phyloP scores from a whole-genome alignment of 805 yeast species.

The Candida koratica region DNA sequence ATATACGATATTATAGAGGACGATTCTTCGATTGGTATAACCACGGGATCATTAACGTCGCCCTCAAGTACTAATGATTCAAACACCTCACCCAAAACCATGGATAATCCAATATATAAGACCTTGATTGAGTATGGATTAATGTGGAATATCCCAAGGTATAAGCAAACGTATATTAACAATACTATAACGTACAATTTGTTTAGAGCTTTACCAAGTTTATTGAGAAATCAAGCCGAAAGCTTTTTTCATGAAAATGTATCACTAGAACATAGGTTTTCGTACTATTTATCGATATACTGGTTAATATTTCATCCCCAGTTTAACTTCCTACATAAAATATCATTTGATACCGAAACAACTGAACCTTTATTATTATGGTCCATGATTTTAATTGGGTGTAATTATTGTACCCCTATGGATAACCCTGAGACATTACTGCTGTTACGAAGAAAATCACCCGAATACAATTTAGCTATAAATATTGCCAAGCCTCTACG shows the following conservation, averaged over 20 bases:
- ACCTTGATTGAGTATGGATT: conserved; percentile 13
- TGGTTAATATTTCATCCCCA: conserved; percentile 61
- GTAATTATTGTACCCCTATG: conserved; percentile 32
- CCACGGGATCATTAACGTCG: conserved; percentile 27
- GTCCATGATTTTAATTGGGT: conserved; percentile 56
- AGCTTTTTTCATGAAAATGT: conserved; percentile 23
- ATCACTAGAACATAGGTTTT: conserved; percentile 27
- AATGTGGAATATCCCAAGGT: conserved; percentile 21
- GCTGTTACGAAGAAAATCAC: conserved; percentile 19
- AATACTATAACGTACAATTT: conserved; percentile 33
- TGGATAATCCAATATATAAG: conserved; percentile 1
- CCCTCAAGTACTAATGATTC: conserved; percentile 27
- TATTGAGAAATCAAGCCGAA: conserved; percentile 24
- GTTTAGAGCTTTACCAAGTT: conserved; percentile 25
- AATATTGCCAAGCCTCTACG: conserved; percentile 57
- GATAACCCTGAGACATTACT: conserved; percentile 11
- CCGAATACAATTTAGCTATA: conserved; percentile 42
- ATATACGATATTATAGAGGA: background rate
- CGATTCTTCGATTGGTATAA: conserved; percentile 10
- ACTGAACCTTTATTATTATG: conserved; percentile 49
- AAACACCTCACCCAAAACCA: conserved; percentile 6
- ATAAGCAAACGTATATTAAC: conserved; percentile 39
- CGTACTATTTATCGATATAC: conserved; percentile 39
- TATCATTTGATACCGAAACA: conserved; percentile 49
- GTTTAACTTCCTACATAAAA: conserved; percentile 55